Base-by-base conservation (phyloP, 192 early-diverging fungal genomes). In the Backusella tuberculispora region DNA sequence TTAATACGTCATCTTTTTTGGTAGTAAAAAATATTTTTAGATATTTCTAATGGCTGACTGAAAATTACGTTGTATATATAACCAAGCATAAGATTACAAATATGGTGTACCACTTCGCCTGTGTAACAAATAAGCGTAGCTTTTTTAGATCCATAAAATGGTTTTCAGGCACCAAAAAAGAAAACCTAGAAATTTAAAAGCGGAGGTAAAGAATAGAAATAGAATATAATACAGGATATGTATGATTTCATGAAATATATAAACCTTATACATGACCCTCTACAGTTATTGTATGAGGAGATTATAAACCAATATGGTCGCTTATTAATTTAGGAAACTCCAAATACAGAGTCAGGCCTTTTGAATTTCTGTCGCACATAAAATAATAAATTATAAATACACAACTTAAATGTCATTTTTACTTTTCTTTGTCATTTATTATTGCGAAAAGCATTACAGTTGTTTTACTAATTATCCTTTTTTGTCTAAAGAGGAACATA, bases 341-440 rank as follows among this genome's bases (percentile, higher is more conserved):
- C 19, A 24, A 60, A 60, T 19, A 19, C 21, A 60, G 21, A 3
- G 21, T 0, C 10, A 60, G 21, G 0, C 53, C 53, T 60, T 60
- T 60, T 60, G 53, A 10, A 60, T 12, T 26, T 60, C 12, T 24
- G 53, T 60, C 0, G 53, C 8, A 60, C 53, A 60, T 7, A 60
- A 60, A 60, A 60, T 60, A 60, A 60, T 60, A 60, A 26, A 60
- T 60, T 60, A 60, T 60, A 60, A 60, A 60, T 60, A 60, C 53
- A 26, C 53, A 12, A 19, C 53, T 60, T 26, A 10, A 60, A 60
- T 60, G 53, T 4, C 53, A 56, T 26, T 56, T 56, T 56, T 21
- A 17, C 21, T 56, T 56, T 26, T 26, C 53, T 56, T 56, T 24
- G 19, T 56, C 19, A 26, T 24, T 12, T 56, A 56, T 56, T 56